These are phyloP conservation scores for Scenedesmus sp. DNA, from an alignment of 163 green algal genomes.

Conservation along the genomic window DNA sequence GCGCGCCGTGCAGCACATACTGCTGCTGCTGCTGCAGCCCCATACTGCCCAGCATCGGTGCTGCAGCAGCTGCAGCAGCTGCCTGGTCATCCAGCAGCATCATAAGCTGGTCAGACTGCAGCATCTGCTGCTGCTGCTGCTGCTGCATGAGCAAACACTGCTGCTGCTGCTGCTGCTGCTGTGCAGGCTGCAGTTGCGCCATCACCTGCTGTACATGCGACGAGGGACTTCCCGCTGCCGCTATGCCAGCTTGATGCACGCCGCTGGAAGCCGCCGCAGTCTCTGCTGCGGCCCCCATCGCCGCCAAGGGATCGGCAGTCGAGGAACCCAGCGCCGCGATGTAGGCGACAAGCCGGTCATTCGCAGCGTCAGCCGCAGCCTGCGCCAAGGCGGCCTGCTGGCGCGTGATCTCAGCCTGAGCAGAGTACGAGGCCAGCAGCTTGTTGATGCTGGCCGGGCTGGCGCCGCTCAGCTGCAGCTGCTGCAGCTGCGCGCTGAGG, in stretches of 20 bases:
- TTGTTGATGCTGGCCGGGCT: neutral
- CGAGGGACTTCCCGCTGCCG: neutral
- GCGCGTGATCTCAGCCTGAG: neutral
- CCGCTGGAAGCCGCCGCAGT: neutral
- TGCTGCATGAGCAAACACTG: neutral
- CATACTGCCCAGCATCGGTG: neutral
- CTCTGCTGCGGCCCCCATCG: neutral
- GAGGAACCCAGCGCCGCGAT: neutral
- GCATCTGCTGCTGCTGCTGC: neutral
- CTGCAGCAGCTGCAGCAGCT: neutral
- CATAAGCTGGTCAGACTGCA: neutral
- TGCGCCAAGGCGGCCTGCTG: neutral
- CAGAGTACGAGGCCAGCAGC: neutral
- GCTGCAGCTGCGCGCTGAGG: neutral
- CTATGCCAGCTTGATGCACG: neutral
- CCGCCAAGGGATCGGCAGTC: neutral
- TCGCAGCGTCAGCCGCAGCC: neutral
- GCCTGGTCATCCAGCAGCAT: neutral
- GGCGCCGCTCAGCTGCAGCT: neutral
- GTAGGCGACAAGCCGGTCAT: neutral
- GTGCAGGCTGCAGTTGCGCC: neutral
- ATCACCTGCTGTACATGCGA: neutral
- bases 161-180: neutral
- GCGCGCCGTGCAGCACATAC: neutral
- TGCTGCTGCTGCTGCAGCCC: conserved; percentile 8